A percentile compares a stretch with the other conserved stretches of the same genome.
Conservation (phyloP, 495 filamentous ascomycete species). For the Usnea hakonensis region DNA sequence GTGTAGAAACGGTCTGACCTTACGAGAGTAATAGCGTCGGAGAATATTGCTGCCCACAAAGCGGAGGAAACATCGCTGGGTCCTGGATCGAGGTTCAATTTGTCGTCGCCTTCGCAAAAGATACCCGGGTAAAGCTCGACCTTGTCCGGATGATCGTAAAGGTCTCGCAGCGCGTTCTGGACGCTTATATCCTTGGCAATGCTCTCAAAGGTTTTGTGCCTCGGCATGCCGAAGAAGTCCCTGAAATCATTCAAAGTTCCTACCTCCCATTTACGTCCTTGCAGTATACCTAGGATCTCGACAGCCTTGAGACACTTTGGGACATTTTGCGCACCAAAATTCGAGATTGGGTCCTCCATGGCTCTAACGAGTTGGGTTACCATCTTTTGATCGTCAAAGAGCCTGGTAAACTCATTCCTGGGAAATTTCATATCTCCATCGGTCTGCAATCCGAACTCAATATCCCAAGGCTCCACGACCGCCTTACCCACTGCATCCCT, state of each 20-base stretch:
- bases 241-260: constrained; percentile 36
- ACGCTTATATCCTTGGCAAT: constrained; percentile 34
- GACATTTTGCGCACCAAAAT: constrained; percentile 34
- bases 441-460: constrained; percentile 34
- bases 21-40: constrained; percentile 23
- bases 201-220: constrained; percentile 33
- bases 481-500: constrained; percentile 24
- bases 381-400: constrained; percentile 37
- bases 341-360: constrained; percentile 36
- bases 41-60: constrained; percentile 20
- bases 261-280: constrained; percentile 35
- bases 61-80: constrained; percentile 8
- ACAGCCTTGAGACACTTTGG: constrained; percentile 32
- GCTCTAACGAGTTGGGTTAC: constrained; percentile 38
- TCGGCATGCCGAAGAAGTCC: constrained; percentile 30
- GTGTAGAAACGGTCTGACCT: constrained; percentile 25
- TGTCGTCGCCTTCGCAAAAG: constrained; percentile 23
- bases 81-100: not conserved
- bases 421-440: constrained; percentile 19
- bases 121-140: constrained; percentile 40
- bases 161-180: constrained; percentile 27
- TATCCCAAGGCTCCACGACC: constrained; percentile 22
- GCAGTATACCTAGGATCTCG: constrained; percentile 38
- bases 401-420: constrained; percentile 27
- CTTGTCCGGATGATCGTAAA: constrained; percentile 37